Conservation (phyloP, 2,329 filamentous ascomycete species). For the Fusarium solani-melongenae region DNA sequence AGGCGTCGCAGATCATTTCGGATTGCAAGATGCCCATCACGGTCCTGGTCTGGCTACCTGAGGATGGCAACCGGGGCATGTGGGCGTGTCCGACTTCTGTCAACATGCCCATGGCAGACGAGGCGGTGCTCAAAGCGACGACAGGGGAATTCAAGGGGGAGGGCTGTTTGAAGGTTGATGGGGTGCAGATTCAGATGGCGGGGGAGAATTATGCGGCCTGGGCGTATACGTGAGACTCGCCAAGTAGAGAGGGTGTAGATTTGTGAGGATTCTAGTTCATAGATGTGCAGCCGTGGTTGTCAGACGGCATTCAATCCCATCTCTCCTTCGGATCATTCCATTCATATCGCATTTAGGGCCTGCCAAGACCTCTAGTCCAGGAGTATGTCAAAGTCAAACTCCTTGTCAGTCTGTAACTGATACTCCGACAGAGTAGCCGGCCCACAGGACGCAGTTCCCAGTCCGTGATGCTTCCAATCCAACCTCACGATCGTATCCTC, state of each 20-base stretch:
- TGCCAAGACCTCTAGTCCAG: conserved; percentile 49
- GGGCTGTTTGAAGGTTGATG: conserved; percentile 49
- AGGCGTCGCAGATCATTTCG: conserved; percentile 40
- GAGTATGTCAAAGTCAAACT: conserved; percentile 53
- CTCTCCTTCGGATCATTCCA: background rate
- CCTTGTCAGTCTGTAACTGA: conserved; percentile 47
- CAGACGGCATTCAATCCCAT: background rate
- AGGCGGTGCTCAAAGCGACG: conserved; percentile 43
- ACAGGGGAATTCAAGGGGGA: conserved; percentile 33
- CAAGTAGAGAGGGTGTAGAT: no score
- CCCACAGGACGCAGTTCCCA: conserved; percentile 72
- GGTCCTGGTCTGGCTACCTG: conserved; percentile 40
- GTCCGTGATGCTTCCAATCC: conserved; percentile 71
- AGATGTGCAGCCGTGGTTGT: background rate
- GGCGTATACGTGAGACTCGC: conserved; percentile 50
- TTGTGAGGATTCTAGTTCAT: background rate
- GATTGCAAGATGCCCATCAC: conserved; percentile 36
- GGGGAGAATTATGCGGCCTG: conserved; percentile 48
- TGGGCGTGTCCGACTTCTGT: conserved; percentile 42
- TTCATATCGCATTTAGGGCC: background rate
- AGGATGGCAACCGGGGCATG: conserved; percentile 35
- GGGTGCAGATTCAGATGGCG: conserved; percentile 44
- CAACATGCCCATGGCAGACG: conserved; percentile 15
- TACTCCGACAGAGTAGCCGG: conserved; percentile 64
- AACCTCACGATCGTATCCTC: conserved; percentile 67